phyloP scores from a whole-genome alignment of 345 rosid species.

The Abelmoschus esculentus region DNA sequence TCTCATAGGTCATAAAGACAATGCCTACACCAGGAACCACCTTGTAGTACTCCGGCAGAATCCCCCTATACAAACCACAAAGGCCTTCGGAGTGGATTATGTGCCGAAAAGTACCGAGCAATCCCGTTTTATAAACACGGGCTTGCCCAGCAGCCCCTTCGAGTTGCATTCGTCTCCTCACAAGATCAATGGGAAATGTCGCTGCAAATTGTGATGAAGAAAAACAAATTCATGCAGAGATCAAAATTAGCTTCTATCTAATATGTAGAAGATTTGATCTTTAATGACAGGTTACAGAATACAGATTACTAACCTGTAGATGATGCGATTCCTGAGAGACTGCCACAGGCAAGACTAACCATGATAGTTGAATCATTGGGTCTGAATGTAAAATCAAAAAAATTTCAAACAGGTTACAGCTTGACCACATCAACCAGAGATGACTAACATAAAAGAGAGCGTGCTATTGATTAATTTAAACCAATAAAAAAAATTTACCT shows the following conservation, averaged over 20 bases:
- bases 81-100: constrained; percentile 73
- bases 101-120: constrained; percentile 62
- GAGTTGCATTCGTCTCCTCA: constrained; percentile 88
- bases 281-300: not conserved
- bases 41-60: constrained; percentile 87
- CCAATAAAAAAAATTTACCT: constrained; percentile 36
- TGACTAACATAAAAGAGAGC: not conserved
- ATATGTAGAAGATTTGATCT: not conserved
- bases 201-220: constrained; percentile 36
- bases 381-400: constrained; percentile 27
- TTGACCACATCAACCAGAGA: not conserved
- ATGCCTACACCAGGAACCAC: constrained; percentile 92
- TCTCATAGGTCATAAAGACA: constrained; percentile 76
- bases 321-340: constrained; percentile 93
- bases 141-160: constrained; percentile 91
- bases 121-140: constrained; percentile 59
- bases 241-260: constrained; percentile 1
- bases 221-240: constrained; percentile 3
- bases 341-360: constrained; percentile 87
- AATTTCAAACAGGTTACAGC: not conserved
- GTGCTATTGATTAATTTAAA: not conserved
- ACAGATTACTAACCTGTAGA: constrained; percentile 69
- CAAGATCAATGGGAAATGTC: constrained; percentile 89
- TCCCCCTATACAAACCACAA: constrained; percentile 83
- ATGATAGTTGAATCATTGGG: constrained; percentile 63